Evolutionary conservation across 2,329 filamentous ascomycete genomes (phyloP), one percentile per base, ranked within the genome.

Genomic region (Colletotrichum sp.): DNA sequence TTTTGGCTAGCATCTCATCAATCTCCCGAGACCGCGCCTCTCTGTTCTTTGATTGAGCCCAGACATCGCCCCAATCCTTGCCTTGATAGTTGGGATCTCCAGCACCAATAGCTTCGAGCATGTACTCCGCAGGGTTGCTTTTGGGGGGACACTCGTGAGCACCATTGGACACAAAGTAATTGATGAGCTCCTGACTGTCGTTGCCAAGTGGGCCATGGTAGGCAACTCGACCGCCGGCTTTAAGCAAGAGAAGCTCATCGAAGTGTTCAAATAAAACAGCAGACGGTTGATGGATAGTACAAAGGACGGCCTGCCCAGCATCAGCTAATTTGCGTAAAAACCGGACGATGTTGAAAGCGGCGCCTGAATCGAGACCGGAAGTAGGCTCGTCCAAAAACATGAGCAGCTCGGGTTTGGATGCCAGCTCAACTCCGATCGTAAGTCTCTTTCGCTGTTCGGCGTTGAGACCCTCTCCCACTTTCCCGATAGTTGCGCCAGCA

Each of bases 381-480:
- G 89, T 90, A 0, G 89, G 89, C 79, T 93, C 92, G 71, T 94
- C 92, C n/a, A 93, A 84, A 80, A 93, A 93, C 79, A 93, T 88
- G 7, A 93, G 85, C 6, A 93, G 85, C 39, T 91, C 89, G 0
- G 90, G 90, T 80, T 91, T 92, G 0, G 88, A 87, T 0, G 89
- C 90, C 5, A 92, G 82, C 76, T 92, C 90, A 6, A 91, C 89
- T 12, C 88, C 90, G 55, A 91, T 91, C 0, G 90, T 91, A 5
- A 92, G 81, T 5, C 89, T 83, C 80, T 91, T 92, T 12, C 89
- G 84, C 79, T 92, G 90, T 78, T 93, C 91, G 28, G 89, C 87
- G 74, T 92, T 92, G 6, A 93, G 85, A 2, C 93, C 93, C 52
- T 89, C 86, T 6, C 92, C 91, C 1, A 89, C 84, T 1, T 84